A percentile compares a stretch with the other conserved stretches of the same genome.
Conservation (phyloP, 2,329 filamentous ascomycete species). For the Allantophomopsis cytisporea region DNA sequence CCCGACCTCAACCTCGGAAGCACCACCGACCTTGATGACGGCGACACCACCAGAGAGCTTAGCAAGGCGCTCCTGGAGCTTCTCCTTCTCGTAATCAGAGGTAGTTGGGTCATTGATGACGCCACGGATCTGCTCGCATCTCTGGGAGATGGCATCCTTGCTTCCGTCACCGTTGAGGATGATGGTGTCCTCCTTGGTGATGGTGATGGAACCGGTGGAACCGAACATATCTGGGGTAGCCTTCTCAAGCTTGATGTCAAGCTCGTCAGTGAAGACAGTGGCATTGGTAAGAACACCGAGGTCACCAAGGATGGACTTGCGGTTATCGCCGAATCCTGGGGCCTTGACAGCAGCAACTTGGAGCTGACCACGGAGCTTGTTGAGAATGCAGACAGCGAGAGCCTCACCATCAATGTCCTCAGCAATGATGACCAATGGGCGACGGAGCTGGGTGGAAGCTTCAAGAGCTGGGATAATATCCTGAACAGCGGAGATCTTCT, state of each 20-base stretch:
- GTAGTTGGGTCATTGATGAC: slow-evolving; percentile 90
- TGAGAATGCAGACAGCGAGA: slow-evolving; percentile 95
- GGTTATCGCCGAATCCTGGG: slow-evolving; percentile 98
- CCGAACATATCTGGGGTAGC: slow-evolving; percentile 91
- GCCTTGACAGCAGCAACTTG: slow-evolving; percentile 98
- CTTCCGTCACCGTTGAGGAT: slow-evolving; percentile 91
- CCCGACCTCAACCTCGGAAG: slow-evolving; percentile 95
- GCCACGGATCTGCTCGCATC: slow-evolving; percentile 97
- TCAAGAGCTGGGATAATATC: slow-evolving; percentile 98
- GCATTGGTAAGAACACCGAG: slow-evolving; percentile 91
- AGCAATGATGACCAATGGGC: slow-evolving; percentile 94
- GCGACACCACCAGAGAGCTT: slow-evolving; percentile 98
- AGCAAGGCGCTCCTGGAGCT: slow-evolving; percentile 97
- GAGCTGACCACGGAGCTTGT: slow-evolving; percentile 99
- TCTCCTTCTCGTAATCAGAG: slow-evolving; percentile 99
- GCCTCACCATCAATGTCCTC: slow-evolving; percentile 99
- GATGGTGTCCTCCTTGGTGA: slow-evolving; percentile 99
- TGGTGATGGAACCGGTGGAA: slow-evolving; percentile 94
- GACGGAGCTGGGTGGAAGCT: slow-evolving; percentile 87
- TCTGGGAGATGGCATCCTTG: slow-evolving; percentile 88
- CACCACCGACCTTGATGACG: slow-evolving; percentile 97
- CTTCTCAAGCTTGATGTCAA: slow-evolving; percentile 99
- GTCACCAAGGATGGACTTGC: slow-evolving; percentile 98
- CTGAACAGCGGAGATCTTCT: slow-evolving; percentile 99
- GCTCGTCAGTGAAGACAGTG: slow-evolving; percentile 95